phyloP scores from a whole-genome alignment of 805 yeast species.

The Pichia insulana region DNA sequence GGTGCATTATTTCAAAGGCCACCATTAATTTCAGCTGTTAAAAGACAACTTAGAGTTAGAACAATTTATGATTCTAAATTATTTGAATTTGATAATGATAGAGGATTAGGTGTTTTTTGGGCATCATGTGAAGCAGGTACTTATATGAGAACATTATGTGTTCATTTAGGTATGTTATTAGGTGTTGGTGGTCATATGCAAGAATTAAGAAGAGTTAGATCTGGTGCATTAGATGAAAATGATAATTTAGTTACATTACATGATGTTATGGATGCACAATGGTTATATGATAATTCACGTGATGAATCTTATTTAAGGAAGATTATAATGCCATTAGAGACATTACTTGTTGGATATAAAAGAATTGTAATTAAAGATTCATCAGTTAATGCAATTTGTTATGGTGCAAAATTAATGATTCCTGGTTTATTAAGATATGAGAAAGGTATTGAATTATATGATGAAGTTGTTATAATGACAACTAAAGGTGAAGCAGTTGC shows the following conservation, averaged over 20 bases:
- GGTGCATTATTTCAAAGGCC: constrained; percentile 99
- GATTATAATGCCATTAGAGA: constrained; percentile 90
- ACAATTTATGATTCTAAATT: constrained; percentile 94
- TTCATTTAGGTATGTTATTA: constrained; percentile 93
- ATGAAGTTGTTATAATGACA: constrained; percentile 95
- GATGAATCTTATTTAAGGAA: constrained; percentile 94
- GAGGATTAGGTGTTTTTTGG: constrained; percentile 98
- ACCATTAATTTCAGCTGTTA: constrained; percentile 96
- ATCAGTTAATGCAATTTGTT: constrained; percentile 96
- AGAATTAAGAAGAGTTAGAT: constrained; percentile 97
- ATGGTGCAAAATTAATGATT: constrained; percentile 98
- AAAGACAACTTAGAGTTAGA: constrained; percentile 97
- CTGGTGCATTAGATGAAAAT: constrained; percentile 87
- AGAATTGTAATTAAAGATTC: constrained; percentile 87
- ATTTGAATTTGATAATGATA: constrained; percentile 92
- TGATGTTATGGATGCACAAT: constrained; percentile 97
- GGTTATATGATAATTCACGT: constrained; percentile 93
- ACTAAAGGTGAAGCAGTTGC: constrained; percentile 99
- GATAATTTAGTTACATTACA: constrained; percentile 93
- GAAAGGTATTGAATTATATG: constrained; percentile 93
- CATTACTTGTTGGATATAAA: constrained; percentile 88
- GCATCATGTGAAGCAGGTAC: constrained; percentile 99
- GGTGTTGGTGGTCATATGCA: constrained; percentile 99
- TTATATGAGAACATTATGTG: constrained; percentile 98
- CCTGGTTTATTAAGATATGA: constrained; percentile 97